These are phyloP conservation scores for Arachis monticola DNA, from an alignment of 331 rosid genomes.

Conservation along the genomic window DNA sequence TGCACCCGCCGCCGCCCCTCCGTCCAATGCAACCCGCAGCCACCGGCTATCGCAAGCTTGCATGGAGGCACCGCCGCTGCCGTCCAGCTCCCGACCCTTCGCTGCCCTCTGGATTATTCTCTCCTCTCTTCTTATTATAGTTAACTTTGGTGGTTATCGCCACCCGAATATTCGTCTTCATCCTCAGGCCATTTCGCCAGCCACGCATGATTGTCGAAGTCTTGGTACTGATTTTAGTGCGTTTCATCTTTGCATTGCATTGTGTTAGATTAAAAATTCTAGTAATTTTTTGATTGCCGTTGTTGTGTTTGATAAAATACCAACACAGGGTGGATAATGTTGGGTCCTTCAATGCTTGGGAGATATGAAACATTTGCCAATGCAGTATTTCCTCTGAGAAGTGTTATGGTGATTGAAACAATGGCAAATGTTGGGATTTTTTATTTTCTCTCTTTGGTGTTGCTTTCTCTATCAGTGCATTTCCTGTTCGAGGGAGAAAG, in stretches of 20 bases:
- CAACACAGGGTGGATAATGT: constrained; percentile 79
- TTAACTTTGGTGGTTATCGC: not conserved
- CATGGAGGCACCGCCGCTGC: too few species aligned
- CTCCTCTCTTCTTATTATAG: too few species aligned
- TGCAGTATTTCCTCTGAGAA: constrained; percentile 83
- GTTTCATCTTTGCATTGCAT: not conserved
- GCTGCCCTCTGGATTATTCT: too few species aligned
- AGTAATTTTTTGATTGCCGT: not conserved
- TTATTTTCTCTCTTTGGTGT: constrained; percentile 90
- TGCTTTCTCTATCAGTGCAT: constrained; percentile 81
- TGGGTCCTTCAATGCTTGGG: constrained; percentile 91
- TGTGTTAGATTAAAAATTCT: not conserved
- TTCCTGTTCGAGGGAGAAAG: constrained; percentile 53
- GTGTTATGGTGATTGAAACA: constrained; percentile 90
- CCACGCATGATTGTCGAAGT: constrained; percentile 94
- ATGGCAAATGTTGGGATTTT: constrained; percentile 96
- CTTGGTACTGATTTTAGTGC: constrained; percentile 49
- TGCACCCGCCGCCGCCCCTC: too few species aligned
- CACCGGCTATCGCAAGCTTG: too few species aligned
- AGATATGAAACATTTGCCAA: constrained; percentile 51
- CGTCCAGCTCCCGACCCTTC: too few species aligned
- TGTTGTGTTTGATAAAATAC: not conserved
- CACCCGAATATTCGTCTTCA: constrained; percentile 68
- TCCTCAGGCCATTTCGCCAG: constrained; percentile 89
- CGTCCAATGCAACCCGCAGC: too few species aligned